Conservation (phyloP, 2,329 filamentous ascomycete species). For the Trichoderma arundinaceum region DNA sequence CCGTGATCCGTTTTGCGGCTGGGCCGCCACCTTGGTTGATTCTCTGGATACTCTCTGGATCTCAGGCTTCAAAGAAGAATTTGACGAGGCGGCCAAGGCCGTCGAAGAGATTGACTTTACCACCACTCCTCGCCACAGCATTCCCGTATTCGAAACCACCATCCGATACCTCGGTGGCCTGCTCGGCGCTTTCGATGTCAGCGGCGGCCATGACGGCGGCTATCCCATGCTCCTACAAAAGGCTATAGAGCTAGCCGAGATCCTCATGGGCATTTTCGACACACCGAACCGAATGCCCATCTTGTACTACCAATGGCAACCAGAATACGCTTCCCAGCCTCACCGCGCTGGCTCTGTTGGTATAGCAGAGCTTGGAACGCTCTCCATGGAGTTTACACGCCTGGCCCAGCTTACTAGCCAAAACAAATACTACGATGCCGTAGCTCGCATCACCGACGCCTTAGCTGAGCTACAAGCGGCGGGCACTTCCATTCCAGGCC, state of each 20-base stretch:
- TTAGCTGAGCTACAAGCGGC: slow-evolving; percentile 75
- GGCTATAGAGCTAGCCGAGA: slow-evolving; percentile 77
- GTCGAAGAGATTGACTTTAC: slow-evolving; percentile 84
- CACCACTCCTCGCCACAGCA: slow-evolving; percentile 66
- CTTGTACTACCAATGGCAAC: slow-evolving; percentile 79
- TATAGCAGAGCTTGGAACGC: slow-evolving; percentile 75
- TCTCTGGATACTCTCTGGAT: slow-evolving; percentile 85
- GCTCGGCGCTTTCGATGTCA: slow-evolving; percentile 85
- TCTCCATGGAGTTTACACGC: slow-evolving; percentile 88
- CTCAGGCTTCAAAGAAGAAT: slow-evolving; percentile 78
- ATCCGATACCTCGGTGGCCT: slow-evolving; percentile 91
- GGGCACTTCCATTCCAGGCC: slow-evolving; percentile 72
- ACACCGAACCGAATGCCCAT: slow-evolving; percentile 94
- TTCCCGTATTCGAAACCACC: slow-evolving; percentile 91
- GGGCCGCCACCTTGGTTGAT: slow-evolving; percentile 88
- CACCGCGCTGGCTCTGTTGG: slow-evolving; percentile 65
- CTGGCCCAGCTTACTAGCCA: slow-evolving; percentile 84
- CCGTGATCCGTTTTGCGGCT: slow-evolving; percentile 86
- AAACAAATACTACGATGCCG: slow-evolving; percentile 85
- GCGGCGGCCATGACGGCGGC: slow-evolving; percentile 59
- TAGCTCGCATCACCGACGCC: slow-evolving; percentile 82
- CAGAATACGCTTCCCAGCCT: slow-evolving; percentile 65
- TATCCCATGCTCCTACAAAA: slow-evolving; percentile 76
- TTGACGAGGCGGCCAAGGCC: slow-evolving; percentile 74
- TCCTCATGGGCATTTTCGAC: slow-evolving; percentile 83